Conservation (phyloP, 257 asterid species). For the Capsicum pubescens region DNA sequence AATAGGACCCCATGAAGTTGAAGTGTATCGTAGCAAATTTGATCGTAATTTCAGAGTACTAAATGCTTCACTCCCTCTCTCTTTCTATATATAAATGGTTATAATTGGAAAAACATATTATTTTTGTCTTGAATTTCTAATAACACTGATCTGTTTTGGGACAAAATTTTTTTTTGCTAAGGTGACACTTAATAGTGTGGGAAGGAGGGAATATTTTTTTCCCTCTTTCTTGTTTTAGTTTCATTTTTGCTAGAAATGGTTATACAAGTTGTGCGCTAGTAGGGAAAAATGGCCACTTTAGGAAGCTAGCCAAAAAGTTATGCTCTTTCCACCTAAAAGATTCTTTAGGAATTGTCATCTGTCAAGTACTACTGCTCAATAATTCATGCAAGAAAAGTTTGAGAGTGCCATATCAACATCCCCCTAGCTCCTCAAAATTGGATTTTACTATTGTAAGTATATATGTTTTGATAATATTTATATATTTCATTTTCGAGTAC, state of each 20-base stretch:
- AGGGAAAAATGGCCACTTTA: conserved; percentile 1
- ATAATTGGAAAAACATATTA: too few species aligned
- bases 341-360: conserved; percentile 9
- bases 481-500: not conserved
- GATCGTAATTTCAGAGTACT: too few species aligned
- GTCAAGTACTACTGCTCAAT: conserved; percentile 1
- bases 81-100: too few species aligned
- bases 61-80: too few species aligned
- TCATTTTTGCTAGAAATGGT: not conserved
- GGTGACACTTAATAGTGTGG: too few species aligned
- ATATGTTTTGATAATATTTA: not conserved
- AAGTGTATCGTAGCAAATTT: too few species aligned
- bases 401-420: not conserved
- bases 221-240: not conserved
- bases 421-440: not conserved
- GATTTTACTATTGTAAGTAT: not conserved
- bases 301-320: conserved; percentile 17
- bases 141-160: too few species aligned
- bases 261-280: not conserved
- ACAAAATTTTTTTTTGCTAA: too few species aligned
- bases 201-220: too few species aligned
- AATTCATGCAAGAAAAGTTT: conserved; percentile 13
- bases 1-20: too few species aligned
- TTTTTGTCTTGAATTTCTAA: too few species aligned
- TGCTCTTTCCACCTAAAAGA: not conserved